A percentile compares a stretch with the other conserved stretches of the same genome.
These are phyloP conservation scores for Urochloa ruziziensis DNA, from an alignment of 176 grass and related monocot genomes.

Conservation along the genomic window DNA sequence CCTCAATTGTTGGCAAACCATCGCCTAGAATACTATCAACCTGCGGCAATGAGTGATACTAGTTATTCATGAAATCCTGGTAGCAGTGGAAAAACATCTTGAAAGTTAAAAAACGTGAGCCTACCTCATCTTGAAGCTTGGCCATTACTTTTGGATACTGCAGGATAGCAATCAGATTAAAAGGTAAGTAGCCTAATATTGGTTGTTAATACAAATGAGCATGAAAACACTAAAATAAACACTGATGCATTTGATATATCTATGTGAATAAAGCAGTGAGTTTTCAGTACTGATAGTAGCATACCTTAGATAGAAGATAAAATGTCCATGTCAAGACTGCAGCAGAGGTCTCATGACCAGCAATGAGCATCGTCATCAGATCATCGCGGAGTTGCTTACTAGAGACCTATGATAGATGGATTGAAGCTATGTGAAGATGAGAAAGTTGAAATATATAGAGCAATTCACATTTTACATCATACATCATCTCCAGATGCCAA, in stretches of 20 bases:
- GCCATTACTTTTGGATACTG: slow-evolving; percentile 80
- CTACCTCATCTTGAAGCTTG: slow-evolving; percentile 96
- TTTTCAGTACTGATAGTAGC: not conserved
- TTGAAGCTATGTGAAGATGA: slow-evolving; percentile 21
- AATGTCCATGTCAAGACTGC: slow-evolving; percentile 98
- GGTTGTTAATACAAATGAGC: not conserved
- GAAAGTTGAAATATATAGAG: not conserved
- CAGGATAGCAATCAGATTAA: slow-evolving; percentile 28
- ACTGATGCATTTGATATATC: not conserved
- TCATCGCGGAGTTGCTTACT: slow-evolving; percentile 98
- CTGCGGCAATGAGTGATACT: slow-evolving; percentile 42
- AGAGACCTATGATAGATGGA: slow-evolving; percentile 59
- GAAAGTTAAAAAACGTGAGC: slow-evolving; percentile 33
- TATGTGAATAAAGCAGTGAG: not conserved
- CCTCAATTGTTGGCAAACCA: slow-evolving; percentile 67
- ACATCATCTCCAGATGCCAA: slow-evolving; percentile 98
- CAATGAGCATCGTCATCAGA: slow-evolving; percentile 96
- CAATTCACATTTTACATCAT: slow-evolving; percentile 1
- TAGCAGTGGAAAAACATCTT: not conserved
- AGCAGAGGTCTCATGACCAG: slow-evolving; percentile 95
- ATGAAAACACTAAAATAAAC: not conserved
- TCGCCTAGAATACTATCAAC: slow-evolving; percentile 88
- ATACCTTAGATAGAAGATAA: slow-evolving; percentile 95
- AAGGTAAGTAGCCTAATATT: not conserved
- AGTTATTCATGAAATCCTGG: not conserved